A percentile compares a stretch with the other conserved stretches of the same genome.
These are phyloP conservation scores for Didymella pomorum DNA, from an alignment of 2,329 filamentous ascomycete species.

Conservation along the genomic window DNA sequence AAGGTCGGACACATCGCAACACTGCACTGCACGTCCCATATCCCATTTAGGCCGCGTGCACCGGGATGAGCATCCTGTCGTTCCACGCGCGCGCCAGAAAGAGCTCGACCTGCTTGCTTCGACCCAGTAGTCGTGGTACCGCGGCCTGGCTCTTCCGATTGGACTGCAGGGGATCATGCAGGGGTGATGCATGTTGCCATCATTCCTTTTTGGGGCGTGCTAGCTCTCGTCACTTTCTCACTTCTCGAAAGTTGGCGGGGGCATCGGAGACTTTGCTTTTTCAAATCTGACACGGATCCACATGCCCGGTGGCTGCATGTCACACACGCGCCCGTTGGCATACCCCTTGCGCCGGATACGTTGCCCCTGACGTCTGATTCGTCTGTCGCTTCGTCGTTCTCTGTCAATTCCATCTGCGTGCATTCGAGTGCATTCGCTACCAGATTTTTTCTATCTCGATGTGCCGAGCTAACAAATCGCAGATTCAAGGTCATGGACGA, in stretches of 20 bases:
- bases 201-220: conserved; percentile 16
- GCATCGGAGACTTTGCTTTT: conserved; percentile 15
- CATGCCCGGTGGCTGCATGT: conserved; percentile 5
- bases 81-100: conserved; percentile 17
- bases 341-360: conserved; percentile 3
- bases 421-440: conserved; percentile 3
- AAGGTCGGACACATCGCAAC: conserved; percentile 1
- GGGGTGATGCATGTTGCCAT: conserved; percentile 18
- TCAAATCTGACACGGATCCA: conserved; percentile 9
- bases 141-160: not conserved
- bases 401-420: not conserved
- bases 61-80: not conserved
- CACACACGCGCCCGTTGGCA: not conserved
- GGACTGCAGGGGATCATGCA: not conserved
- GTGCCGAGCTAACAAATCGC: not conserved
- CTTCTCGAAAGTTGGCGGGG: not conserved
- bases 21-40: not conserved
- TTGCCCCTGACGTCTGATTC: not conserved
- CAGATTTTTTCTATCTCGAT: not conserved
- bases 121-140: not conserved
- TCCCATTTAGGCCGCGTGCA: not conserved
- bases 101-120: conserved; percentile 2
- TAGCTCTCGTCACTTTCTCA: conserved; percentile 26
- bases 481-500: conserved; percentile 90
- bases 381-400: not conserved